A percentile compares a stretch with the other conserved stretches of the same genome.
These are phyloP conservation scores for Dryas drummondii DNA, from an alignment of 306 rosid species.

Conservation along the genomic window DNA sequence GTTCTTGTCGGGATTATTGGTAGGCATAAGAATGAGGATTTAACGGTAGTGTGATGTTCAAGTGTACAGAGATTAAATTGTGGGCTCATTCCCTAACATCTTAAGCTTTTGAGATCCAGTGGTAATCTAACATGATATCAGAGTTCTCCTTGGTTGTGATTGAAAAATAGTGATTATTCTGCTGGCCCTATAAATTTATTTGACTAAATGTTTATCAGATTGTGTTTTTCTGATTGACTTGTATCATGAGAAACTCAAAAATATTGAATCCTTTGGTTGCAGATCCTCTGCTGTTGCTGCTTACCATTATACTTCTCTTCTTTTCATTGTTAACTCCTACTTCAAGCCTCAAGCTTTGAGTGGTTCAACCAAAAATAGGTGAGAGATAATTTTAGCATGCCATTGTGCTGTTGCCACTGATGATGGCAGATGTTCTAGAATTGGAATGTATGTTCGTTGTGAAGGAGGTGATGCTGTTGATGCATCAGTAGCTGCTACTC, in stretches of 20 bases:
- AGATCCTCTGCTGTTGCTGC: constrained; percentile 35
- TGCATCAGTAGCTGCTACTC: constrained; percentile 75
- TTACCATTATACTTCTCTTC: constrained; percentile 29
- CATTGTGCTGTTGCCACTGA: constrained; percentile 79
- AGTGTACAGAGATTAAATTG: not conserved
- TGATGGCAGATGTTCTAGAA: constrained; percentile 63
- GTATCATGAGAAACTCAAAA: not conserved
- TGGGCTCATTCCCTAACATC: too few species aligned
- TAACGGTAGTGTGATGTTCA: not conserved
- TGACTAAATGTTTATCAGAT: not conserved
- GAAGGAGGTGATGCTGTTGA: constrained; percentile 83
- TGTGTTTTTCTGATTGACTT: not conserved
- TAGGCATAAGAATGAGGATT: constrained; percentile 34
- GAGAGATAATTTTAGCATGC: constrained; percentile 43
- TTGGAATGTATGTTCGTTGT: constrained; percentile 47
- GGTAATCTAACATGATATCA: too few species aligned
- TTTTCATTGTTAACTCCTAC: constrained; percentile 27
- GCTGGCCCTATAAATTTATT: not conserved
- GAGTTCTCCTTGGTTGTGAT: not conserved
- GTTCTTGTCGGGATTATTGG: constrained; percentile 88
- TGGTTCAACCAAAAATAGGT: constrained; percentile 23
- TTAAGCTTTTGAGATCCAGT: too few species aligned
- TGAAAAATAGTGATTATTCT: not conserved
- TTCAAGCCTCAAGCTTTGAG: constrained; percentile 24
- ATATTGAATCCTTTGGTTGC: constrained; percentile 26